Evolutionary conservation across 2,329 filamentous ascomycete genomes (phyloP).

Genomic region (Fusarium xyrophilum): DNA sequence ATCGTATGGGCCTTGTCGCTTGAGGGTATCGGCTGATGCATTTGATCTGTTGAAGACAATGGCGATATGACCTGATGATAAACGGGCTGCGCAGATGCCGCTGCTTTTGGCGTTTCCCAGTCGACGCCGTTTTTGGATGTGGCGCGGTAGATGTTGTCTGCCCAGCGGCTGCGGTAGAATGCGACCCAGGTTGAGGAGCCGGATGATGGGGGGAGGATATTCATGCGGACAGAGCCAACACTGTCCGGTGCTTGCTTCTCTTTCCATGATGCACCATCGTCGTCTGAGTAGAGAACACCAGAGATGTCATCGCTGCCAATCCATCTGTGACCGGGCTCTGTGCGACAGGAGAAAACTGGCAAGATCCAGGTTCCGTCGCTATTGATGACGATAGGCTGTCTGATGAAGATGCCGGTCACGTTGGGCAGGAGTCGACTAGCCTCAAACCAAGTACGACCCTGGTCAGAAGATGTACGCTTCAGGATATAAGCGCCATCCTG

Average conservation of each 20-base stretch:
- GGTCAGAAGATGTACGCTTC: constrained; percentile 46
- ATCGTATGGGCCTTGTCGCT: constrained; percentile 52
- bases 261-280: constrained; percentile 50
- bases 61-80: constrained; percentile 46
- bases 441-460: constrained; percentile 48
- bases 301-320: constrained; percentile 54
- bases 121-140: constrained; percentile 49
- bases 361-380: constrained; percentile 50
- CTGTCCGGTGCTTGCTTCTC: constrained; percentile 49
- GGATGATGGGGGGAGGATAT: constrained; percentile 44
- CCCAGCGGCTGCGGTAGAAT: constrained; percentile 54
- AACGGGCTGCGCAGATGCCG: constrained; percentile 49
- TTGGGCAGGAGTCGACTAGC: constrained; percentile 44
- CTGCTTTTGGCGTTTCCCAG: constrained; percentile 49
- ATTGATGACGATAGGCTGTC: constrained; percentile 51
- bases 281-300: constrained; percentile 46
- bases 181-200: constrained; percentile 43
- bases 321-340: constrained; percentile 50
- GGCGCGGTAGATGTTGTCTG: constrained; percentile 52
- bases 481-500: constrained; percentile 52
- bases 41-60: constrained; percentile 52
- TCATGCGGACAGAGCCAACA: constrained; percentile 54
- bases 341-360: constrained; percentile 53
- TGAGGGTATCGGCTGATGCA: constrained; percentile 43
- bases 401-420: constrained; percentile 49